Conservation (phyloP, 2,329 filamentous ascomycete species). For the Exophiala bonariae region DNA sequence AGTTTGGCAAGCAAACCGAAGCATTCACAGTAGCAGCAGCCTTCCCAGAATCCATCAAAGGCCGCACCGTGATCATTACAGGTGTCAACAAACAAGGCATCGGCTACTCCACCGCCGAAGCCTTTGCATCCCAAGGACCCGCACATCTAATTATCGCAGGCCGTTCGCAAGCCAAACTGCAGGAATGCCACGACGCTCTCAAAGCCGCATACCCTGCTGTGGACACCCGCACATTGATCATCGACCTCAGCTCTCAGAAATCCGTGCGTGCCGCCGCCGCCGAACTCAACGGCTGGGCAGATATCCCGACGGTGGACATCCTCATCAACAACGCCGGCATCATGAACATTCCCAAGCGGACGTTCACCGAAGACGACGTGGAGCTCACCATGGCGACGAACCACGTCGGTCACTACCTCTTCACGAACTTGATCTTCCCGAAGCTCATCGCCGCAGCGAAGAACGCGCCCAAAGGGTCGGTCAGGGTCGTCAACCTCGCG, state of each 20-base stretch:
- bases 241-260: slow-evolving; percentile 37
- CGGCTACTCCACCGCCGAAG: slow-evolving; percentile 20
- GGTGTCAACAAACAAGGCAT: slow-evolving; percentile 21
- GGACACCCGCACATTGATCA: slow-evolving; percentile 28
- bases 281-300: slow-evolving; percentile 28
- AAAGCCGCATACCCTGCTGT: slow-evolving; percentile 22
- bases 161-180: slow-evolving; percentile 19
- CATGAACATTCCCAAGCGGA: slow-evolving; percentile 33
- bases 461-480: slow-evolving; percentile 13
- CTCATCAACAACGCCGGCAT: slow-evolving; percentile 44
- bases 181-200: slow-evolving; percentile 16
- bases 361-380: slow-evolving; percentile 33
- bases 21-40: slow-evolving; percentile 19
- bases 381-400: slow-evolving; percentile 42
- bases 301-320: slow-evolving; percentile 38
- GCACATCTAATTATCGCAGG: slow-evolving; percentile 20
- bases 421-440: slow-evolving; percentile 41
- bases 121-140: slow-evolving; percentile 22
- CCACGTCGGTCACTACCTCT: slow-evolving; percentile 41
- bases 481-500: slow-evolving; percentile 33
- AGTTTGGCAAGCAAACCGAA: slow-evolving; percentile 17
- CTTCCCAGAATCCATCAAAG: slow-evolving; percentile 21
- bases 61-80: slow-evolving; percentile 22
- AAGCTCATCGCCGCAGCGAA: slow-evolving; percentile 34
- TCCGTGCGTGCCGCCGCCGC: slow-evolving; percentile 35